A percentile compares a stretch with the other conserved stretches of the same genome.
These are phyloP conservation scores for Boletus sp. DNA, from an alignment of 768 basidiomycete species.

Conservation along the genomic window DNA sequence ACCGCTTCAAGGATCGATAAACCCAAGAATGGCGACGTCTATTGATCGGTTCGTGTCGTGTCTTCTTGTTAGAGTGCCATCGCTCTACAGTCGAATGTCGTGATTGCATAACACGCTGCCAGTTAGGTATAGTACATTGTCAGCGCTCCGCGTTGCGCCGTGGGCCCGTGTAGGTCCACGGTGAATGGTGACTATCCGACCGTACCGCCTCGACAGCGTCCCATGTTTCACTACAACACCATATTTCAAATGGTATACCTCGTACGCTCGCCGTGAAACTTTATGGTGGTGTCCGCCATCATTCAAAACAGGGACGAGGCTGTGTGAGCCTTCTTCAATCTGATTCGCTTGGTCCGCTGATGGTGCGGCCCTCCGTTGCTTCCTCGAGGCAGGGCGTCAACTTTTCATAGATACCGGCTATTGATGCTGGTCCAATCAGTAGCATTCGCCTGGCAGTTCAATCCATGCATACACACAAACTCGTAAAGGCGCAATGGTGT, in stretches of 20 bases:
- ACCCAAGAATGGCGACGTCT: not conserved
- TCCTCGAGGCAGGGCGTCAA: conserved; percentile 10
- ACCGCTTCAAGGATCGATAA: not conserved
- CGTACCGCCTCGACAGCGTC: not conserved
- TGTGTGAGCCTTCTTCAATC: not conserved
- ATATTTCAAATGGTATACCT: not conserved
- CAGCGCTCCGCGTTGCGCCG: not conserved
- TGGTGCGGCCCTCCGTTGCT: not conserved
- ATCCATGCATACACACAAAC: not conserved
- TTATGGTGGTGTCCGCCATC: not conserved
- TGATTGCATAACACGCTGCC: not conserved
- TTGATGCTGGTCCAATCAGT: conserved; percentile 2
- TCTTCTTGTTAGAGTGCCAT: not conserved
- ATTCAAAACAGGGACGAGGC: not conserved
- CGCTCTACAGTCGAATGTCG: not conserved
- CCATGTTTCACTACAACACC: not conserved
- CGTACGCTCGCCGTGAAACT: not conserved
- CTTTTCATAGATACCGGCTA: not conserved
- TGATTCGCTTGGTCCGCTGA: not conserved
- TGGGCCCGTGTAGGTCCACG: not conserved
- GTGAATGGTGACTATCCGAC: not conserved
- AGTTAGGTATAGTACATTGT: too few species aligned
- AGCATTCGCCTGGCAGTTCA: not conserved
- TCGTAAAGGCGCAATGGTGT: not conserved
- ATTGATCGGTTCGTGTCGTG: not conserved